A percentile compares a stretch with the other conserved stretches of the same genome.
Evolutionary conservation across 352 stramenopile species (phyloP).

Genomic region (Phytophthora cactorum): DNA sequence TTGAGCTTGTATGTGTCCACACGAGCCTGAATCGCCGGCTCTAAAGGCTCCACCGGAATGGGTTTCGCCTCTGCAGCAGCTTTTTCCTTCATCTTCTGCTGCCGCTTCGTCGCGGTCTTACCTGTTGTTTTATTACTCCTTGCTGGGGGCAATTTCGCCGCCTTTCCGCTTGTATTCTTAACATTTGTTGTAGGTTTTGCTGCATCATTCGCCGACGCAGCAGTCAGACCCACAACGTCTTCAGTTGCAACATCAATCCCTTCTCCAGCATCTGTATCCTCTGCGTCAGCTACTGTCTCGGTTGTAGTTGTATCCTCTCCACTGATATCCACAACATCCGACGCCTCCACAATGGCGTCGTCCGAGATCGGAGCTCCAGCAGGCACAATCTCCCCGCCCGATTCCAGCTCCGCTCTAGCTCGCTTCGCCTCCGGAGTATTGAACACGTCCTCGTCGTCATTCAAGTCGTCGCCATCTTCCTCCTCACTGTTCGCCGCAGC

Average conservation of each 20-base stretch:
- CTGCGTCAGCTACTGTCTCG: background rate
- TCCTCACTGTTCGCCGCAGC: constrained; percentile 33
- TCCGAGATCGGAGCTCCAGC: constrained; percentile 30
- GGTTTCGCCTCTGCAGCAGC: constrained; percentile 19
- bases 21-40: constrained; percentile 63
- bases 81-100: constrained; percentile 38
- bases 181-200: constrained; percentile 5
- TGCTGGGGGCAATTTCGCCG: background rate
- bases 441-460: constrained; percentile 37
- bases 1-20: constrained; percentile 80
- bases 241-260: background rate
- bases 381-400: constrained; percentile 23
- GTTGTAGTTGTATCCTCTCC: background rate
- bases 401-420: constrained; percentile 33
- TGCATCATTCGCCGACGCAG: constrained; percentile 1
- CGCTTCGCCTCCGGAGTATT: constrained; percentile 36
- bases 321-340: constrained; percentile 27
- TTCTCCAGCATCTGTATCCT: background rate
- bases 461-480: constrained; percentile 18
- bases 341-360: constrained; percentile 24
- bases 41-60: constrained; percentile 40
- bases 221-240: constrained; percentile 33
- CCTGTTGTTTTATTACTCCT: constrained; percentile 8
- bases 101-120: constrained; percentile 23
- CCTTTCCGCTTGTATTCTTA: constrained; percentile 27